phyloP scores from a whole-genome alignment of 2,329 filamentous ascomycete species.

The Scytalidium sp. region DNA sequence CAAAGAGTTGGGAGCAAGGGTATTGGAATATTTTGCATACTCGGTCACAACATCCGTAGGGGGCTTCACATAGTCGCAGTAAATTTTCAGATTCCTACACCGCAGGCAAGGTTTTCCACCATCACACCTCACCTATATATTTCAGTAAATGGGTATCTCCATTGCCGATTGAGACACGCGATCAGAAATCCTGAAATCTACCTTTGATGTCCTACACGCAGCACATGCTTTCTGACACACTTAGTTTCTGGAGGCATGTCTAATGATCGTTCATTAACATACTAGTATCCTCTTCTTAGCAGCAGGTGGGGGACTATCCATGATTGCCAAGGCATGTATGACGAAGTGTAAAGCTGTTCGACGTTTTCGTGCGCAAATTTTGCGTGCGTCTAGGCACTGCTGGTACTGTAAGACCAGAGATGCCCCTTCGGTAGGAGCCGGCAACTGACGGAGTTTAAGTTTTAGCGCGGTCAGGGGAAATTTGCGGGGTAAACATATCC shows the following conservation, averaged over 20 bases:
- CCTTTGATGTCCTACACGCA: constrained; percentile 13
- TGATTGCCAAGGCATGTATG: background rate
- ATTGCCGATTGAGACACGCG: background rate
- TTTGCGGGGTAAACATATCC: no score
- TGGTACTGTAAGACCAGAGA: no score
- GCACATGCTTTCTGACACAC: constrained; percentile 14
- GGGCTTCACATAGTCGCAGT: constrained; percentile 14
- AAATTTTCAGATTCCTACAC: constrained; percentile 10
- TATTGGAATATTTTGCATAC: constrained; percentile 3
- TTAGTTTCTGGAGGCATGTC: background rate
- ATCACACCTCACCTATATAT: constrained; percentile 15
- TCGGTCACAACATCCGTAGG: constrained; percentile 9
- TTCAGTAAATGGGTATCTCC: background rate
- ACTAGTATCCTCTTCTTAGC: constrained; percentile 13
- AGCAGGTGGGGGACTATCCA: background rate
- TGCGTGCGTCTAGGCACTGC: no score
- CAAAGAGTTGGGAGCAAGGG: background rate
- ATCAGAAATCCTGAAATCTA: constrained; percentile 1
- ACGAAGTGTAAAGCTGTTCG: no score
- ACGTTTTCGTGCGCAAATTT: no score
- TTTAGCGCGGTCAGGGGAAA: no score
- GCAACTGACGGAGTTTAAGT: no score
- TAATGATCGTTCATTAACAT: background rate
- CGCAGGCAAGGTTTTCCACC: constrained; percentile 16
- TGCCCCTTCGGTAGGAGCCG: no score